These are phyloP conservation scores for Paradendryphiella salina DNA, from an alignment of 2,329 filamentous ascomycete species.

Conservation along the genomic window DNA sequence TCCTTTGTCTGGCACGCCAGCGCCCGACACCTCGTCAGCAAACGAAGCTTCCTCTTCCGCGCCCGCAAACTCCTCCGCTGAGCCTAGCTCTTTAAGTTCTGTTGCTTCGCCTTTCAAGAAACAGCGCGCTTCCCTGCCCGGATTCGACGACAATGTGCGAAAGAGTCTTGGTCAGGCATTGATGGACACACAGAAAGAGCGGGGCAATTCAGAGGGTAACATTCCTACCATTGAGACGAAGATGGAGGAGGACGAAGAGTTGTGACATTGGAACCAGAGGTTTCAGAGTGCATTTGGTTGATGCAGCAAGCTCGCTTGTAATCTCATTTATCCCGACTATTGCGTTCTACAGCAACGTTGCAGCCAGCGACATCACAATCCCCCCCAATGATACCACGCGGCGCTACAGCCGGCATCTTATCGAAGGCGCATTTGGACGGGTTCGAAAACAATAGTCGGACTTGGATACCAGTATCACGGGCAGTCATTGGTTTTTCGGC, in stretches of 20 bases:
- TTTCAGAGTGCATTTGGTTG: conserved; percentile 32
- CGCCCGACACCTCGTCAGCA: conserved; percentile 16
- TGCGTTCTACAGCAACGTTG: conserved; percentile 2
- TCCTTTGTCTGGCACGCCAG: conserved; percentile 33
- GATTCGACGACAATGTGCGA: conserved; percentile 50
- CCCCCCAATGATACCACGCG: conserved; percentile 15
- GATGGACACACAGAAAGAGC: conserved; percentile 39
- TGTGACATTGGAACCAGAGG: conserved; percentile 44
- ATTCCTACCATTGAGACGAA: conserved; percentile 37
- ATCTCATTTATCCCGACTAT: conserved; percentile 6
- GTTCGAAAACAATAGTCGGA: neutral
- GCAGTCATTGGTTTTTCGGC: neutral
- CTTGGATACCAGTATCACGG: conserved; percentile 2
- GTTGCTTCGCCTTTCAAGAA: conserved; percentile 77
- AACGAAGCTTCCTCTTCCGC: conserved; percentile 36
- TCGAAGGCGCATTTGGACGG: conserved; percentile 15
- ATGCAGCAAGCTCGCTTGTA: conserved; percentile 3
- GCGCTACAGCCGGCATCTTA: conserved; percentile 13
- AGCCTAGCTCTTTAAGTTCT: conserved; percentile 54
- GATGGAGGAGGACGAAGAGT: conserved; percentile 52
- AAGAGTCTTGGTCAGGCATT: conserved; percentile 43
- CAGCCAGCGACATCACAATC: neutral
- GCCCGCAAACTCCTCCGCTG: conserved; percentile 38
- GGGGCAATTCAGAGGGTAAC: conserved; percentile 39
- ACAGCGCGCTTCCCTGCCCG: conserved; percentile 66